Base-by-base conservation (phyloP, 768 basidiomycete genomes). In the Favolaschia claudopus region DNA sequence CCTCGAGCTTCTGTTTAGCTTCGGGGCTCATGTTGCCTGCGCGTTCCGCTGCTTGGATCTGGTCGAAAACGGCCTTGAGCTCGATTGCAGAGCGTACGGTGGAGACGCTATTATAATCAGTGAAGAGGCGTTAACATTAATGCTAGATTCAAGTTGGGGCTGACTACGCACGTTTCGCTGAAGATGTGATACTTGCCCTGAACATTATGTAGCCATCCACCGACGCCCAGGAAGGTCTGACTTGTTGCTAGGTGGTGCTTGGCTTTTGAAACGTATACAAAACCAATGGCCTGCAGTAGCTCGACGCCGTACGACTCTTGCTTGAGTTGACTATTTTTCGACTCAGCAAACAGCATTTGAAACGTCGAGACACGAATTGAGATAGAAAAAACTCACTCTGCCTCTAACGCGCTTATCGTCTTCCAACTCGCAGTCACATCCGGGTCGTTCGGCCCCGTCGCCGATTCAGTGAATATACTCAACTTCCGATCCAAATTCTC, bases 181-280 rank as follows among this genome's bases (percentile, higher is more conserved):
- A 96, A 92, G 17, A 95, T 90, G 68, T 96, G 93, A 46, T 94
- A 95, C 76, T 93, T 95, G 13, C 91, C 92, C 71, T 93, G 92
- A 3, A 95, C 92, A 53, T 93, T 93, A 72, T 96, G 94, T 56
- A 96, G 71, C 94, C 94, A 96, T 7, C 95, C 94, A 13, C 94
- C 94, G 15, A 96, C 89, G 25, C 94, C 94, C 45, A 94, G 87
- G 79, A 80, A 86, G 63, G 75, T 85, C 79, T 83, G 82, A 59
- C 82, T 82, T 17, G 91, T 87, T 0, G 93, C 94, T 0, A 92
- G 81, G 67, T 88, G 88, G 33, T 95, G 92, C 69, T 92, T 94
- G 7, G 89, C 86, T 71, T 94, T 96, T 25, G 89, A 83, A 19
- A 77, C 74, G 70, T 96, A 96, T 6, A 93, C 91, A 62, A 93